Conservation (phyloP, 352 stramenopile genomes). For the Pilasporangium apinafurcum region DNA sequence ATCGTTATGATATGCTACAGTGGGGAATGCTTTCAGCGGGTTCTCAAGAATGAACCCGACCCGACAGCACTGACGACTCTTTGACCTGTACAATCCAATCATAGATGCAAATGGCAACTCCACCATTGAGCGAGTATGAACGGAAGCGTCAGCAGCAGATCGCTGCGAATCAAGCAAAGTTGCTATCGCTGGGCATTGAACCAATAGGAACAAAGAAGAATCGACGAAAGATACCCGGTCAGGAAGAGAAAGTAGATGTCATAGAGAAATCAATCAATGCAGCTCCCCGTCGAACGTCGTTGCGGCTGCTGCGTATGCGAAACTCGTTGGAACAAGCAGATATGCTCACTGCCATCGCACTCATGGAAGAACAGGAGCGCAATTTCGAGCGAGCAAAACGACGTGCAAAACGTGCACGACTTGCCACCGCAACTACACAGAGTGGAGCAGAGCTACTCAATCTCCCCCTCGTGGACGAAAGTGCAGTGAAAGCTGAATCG, state of each 20-base stretch:
- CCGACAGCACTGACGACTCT: no score
- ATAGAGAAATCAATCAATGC: no score
- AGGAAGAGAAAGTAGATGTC: not conserved
- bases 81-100: no score
- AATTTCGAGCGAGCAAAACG: not conserved
- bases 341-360: not conserved
- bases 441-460: no score
- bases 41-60: no score
- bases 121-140: conserved; percentile 57
- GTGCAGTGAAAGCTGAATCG: not conserved
- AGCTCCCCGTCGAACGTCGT: conserved; percentile 2
- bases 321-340: not conserved
- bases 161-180: conserved; percentile 31
- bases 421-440: no score
- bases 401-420: no score
- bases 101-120: no score
- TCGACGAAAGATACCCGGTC: conserved; percentile 1
- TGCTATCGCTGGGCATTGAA: conserved; percentile 31
- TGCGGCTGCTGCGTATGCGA: not conserved
- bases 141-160: conserved; percentile 52
- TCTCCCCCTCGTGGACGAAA: conserved; percentile 6
- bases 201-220: not conserved
- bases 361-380: not conserved
- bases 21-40: no score
- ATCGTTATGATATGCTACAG: no score